Percentiles rank a stretch among this genome's conserved stretches.
Evolutionary conservation across 2,329 filamentous ascomycete genomes (phyloP).

Genomic region (Periconia digitata): DNA sequence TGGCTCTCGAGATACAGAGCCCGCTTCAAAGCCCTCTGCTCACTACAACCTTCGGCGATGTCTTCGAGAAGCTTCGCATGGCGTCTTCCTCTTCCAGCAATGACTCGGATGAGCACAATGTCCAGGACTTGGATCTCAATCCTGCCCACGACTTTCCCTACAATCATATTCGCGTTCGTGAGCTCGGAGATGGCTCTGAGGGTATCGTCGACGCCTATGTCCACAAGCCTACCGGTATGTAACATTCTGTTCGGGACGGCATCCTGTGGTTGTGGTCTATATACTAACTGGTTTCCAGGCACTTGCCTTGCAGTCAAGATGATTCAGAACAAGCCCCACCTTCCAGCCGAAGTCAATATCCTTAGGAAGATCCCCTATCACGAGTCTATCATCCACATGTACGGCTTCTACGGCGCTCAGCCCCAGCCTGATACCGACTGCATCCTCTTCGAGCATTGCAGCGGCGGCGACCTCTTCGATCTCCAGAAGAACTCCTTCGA

Average conservation of each 20-base stretch:
- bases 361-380: slow-evolving; percentile 12
- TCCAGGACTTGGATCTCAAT: not conserved
- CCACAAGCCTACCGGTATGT: too few relatives aligned
- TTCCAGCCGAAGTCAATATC: slow-evolving; percentile 15
- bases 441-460: slow-evolving; percentile 18
- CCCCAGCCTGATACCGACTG: slow-evolving; percentile 2
- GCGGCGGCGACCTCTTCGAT: slow-evolving; percentile 15
- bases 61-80: too few relatives aligned
- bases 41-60: too few relatives aligned
- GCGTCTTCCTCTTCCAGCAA: too few relatives aligned
- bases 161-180: not conserved
- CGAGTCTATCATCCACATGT: slow-evolving; percentile 10
- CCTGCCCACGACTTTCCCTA: slow-evolving; percentile 1
- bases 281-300: not conserved
- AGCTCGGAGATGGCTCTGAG: slow-evolving; percentile 10
- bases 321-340: not conserved
- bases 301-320: slow-evolving; percentile 17
- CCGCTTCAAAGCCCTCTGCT: too few relatives aligned
- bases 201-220: slow-evolving; percentile 14
- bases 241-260: too few relatives aligned
- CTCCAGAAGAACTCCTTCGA: not conserved
- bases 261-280: too few relatives aligned
- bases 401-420: slow-evolving; percentile 6
- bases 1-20: too few relatives aligned
- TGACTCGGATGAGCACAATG: not conserved